phyloP scores from a whole-genome alignment of 2,329 filamentous ascomycete species.

The Pseudopyricularia javanii region DNA sequence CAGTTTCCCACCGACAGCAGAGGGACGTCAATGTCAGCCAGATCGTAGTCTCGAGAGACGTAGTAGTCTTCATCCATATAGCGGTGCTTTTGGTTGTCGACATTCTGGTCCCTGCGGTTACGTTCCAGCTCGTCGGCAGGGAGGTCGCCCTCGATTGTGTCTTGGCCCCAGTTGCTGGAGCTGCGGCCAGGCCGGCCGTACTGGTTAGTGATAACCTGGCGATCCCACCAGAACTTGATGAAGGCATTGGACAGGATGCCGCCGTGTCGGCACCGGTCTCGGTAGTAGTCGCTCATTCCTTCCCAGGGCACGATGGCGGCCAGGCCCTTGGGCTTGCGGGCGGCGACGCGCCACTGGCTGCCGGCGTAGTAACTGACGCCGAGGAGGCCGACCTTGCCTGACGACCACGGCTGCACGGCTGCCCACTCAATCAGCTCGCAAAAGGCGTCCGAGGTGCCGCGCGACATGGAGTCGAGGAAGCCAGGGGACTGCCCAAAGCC shows the following conservation, averaged over 20 bases:
- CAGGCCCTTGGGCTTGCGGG: slow-evolving; percentile 30
- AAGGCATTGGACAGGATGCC: slow-evolving; percentile 47
- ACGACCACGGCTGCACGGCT: slow-evolving; percentile 31
- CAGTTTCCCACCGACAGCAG: slow-evolving; percentile 57
- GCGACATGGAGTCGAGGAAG: slow-evolving; percentile 34
- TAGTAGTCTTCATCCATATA: slow-evolving; percentile 56
- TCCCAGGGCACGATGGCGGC: slow-evolving; percentile 38
- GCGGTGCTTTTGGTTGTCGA: slow-evolving; percentile 32
- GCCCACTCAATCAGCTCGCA: slow-evolving; percentile 37
- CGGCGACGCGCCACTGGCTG: slow-evolving; percentile 34
- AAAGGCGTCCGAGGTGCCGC: slow-evolving; percentile 32
- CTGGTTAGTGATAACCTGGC: slow-evolving; percentile 55
- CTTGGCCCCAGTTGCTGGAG: slow-evolving; percentile 38
- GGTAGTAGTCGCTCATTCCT: slow-evolving; percentile 41
- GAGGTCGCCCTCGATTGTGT: slow-evolving; percentile 47
- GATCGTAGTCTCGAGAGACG: slow-evolving; percentile 49
- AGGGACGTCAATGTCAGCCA: slow-evolving; percentile 55
- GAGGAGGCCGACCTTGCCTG: slow-evolving; percentile 32
- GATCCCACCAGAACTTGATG: slow-evolving; percentile 55
- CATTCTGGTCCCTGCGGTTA: slow-evolving; percentile 34
- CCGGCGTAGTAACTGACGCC: slow-evolving; percentile 36
- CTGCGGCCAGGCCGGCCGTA: slow-evolving; percentile 44
- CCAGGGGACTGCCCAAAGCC: slow-evolving; percentile 35
- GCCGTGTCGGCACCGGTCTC: slow-evolving; percentile 47
- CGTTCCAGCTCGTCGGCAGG: slow-evolving; percentile 33